Percentiles rank a stretch among this genome's conserved stretches.
Evolutionary conservation across 768 basidiomycete species (phyloP).

Genomic region (Podaxis rugospora): DNA sequence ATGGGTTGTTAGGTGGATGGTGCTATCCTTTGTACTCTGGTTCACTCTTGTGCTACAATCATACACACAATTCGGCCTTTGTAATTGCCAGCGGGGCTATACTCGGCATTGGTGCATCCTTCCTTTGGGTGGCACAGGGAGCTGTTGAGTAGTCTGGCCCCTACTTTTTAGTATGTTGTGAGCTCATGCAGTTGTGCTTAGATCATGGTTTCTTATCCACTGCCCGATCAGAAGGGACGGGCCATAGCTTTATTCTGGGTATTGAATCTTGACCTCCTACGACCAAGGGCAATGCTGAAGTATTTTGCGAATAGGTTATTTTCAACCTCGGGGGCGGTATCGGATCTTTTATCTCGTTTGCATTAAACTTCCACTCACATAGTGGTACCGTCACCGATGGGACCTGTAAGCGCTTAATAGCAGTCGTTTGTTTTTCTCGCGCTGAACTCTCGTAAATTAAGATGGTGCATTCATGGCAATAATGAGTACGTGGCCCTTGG

Average conservation of each 20-base stretch:
- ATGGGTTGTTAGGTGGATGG: slow-evolving; percentile 19
- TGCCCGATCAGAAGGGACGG: slow-evolving; percentile 23
- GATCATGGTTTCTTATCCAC: slow-evolving; percentile 28
- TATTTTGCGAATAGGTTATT: slow-evolving; percentile 16
- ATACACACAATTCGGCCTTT: slow-evolving; percentile 23
- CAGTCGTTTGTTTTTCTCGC: neutral
- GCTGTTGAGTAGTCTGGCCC: slow-evolving; percentile 15
- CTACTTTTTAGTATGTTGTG: neutral
- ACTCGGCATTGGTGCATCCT: slow-evolving; percentile 24
- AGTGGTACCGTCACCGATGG: slow-evolving; percentile 24
- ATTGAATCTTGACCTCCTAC: neutral
- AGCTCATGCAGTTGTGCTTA: neutral
- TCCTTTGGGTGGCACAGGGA: slow-evolving; percentile 26
- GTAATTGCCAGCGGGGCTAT: slow-evolving; percentile 25
- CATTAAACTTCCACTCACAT: slow-evolving; percentile 23
- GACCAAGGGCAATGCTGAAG: neutral
- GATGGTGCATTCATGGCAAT: slow-evolving; percentile 26
- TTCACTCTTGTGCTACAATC: slow-evolving; percentile 24
- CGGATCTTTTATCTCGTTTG: slow-evolving; percentile 26
- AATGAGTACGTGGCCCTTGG: slow-evolving; percentile 19
- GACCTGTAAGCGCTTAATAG: slow-evolving; percentile 18
- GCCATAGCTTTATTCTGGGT: slow-evolving; percentile 26
- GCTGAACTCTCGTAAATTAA: neutral
- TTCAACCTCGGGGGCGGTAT: slow-evolving; percentile 27
- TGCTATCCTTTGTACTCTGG: slow-evolving; percentile 25